Conservation (phyloP, 1,139 yeast genomes). For the Geotrichum carabidarum region DNA sequence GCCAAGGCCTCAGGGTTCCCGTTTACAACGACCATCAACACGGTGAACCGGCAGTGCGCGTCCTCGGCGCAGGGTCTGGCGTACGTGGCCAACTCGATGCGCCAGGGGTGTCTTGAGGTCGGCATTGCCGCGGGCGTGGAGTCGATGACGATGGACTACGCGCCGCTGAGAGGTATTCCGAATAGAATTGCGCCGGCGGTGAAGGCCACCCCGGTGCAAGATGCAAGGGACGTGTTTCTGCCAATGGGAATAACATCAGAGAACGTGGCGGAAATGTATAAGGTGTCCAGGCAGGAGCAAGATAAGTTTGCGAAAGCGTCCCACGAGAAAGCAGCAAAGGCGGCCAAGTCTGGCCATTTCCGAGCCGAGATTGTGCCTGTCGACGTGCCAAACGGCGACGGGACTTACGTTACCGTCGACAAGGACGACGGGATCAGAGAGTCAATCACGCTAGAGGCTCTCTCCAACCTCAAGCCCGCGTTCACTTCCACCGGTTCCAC, state of each 20-base stretch:
- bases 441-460: constrained; percentile 35
- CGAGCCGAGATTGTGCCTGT: constrained; percentile 41
- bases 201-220: constrained; percentile 27
- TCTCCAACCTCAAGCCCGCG: constrained; percentile 38
- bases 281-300: constrained; percentile 35
- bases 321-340: constrained; percentile 40
- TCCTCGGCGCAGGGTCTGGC: constrained; percentile 43
- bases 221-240: constrained; percentile 39
- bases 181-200: constrained; percentile 32
- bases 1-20: constrained; percentile 41
- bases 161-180: constrained; percentile 42
- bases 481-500: constrained; percentile 41
- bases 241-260: constrained; percentile 43
- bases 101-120: constrained; percentile 34
- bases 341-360: constrained; percentile 40
- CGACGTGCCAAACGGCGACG: constrained; percentile 34
- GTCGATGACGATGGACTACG: constrained; percentile 44
- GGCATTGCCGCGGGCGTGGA: constrained; percentile 46
- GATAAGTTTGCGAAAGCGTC: constrained; percentile 41
- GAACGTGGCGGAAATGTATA: constrained; percentile 36
- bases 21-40: constrained; percentile 39
- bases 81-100: constrained; percentile 37
- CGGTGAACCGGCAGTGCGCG: constrained; percentile 44
- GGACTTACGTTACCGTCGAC: constrained; percentile 26
- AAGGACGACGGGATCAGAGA: constrained; percentile 40